A percentile compares a stretch with the other conserved stretches of the same genome.
These are phyloP conservation scores for Backusella sp. DNA, from an alignment of 192 early-diverging fungal genomes.

Conservation along the genomic window DNA sequence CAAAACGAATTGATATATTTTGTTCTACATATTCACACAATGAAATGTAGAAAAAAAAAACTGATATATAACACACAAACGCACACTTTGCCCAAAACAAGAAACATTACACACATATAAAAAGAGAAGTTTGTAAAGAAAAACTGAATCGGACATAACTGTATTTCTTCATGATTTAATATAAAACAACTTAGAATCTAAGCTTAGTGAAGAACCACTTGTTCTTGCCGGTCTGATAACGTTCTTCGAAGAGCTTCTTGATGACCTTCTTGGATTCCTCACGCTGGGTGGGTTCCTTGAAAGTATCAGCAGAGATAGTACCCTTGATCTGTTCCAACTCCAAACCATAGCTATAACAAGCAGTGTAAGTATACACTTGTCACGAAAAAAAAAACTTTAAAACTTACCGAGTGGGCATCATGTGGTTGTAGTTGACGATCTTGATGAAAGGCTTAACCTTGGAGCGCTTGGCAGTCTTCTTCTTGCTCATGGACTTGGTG, in stretches of 20 bases:
- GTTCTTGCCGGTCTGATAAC: slow-evolving; percentile 98
- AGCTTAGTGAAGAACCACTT: slow-evolving; percentile 99
- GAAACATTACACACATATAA: not conserved
- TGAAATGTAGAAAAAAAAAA: not conserved
- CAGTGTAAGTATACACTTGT: not conserved
- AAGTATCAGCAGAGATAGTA: slow-evolving; percentile 78
- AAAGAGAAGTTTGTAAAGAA: not conserved
- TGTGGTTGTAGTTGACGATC: slow-evolving; percentile 98
- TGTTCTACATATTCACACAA: not conserved
- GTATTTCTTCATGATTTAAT: slow-evolving; percentile 1
- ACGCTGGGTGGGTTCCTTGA: slow-evolving; percentile 96
- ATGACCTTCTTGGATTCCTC: slow-evolving; percentile 88
- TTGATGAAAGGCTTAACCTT: slow-evolving; percentile 99
- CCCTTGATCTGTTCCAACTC: slow-evolving; percentile 94
- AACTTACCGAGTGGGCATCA: slow-evolving; percentile 96
- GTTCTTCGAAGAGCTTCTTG: slow-evolving; percentile 96
- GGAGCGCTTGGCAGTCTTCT: slow-evolving; percentile 95
- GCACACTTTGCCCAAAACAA: not conserved
- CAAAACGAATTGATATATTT: not conserved
- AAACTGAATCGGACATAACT: not conserved
- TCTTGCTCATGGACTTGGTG: slow-evolving; percentile 92
- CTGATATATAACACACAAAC: too few species aligned
- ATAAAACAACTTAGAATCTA: slow-evolving; percentile 64
- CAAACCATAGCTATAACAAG: slow-evolving; percentile 74
- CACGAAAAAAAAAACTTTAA: not conserved